phyloP scores from a whole-genome alignment of 805 yeast genomes.

The Candida glaebosa region DNA sequence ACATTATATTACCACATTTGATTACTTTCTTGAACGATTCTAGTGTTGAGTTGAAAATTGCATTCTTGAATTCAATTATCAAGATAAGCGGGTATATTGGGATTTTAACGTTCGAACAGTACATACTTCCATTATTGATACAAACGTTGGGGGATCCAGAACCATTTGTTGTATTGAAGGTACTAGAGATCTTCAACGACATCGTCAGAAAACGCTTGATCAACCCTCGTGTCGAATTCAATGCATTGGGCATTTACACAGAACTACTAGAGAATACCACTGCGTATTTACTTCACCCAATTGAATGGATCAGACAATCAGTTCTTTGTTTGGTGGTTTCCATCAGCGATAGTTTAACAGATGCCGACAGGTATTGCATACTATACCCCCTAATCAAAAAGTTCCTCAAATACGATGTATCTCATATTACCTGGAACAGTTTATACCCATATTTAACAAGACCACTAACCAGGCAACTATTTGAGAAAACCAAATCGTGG shows the following conservation, averaged over 20 bases:
- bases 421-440: slow-evolving; percentile 61
- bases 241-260: slow-evolving; percentile 34
- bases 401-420: slow-evolving; percentile 72
- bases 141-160: slow-evolving; percentile 85
- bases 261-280: slow-evolving; percentile 35
- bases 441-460: slow-evolving; percentile 64
- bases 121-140: slow-evolving; percentile 75
- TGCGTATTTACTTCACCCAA: slow-evolving; percentile 76
- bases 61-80: slow-evolving; percentile 68
- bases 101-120: slow-evolving; percentile 76
- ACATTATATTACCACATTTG: slow-evolving; percentile 81
- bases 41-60: slow-evolving; percentile 60
- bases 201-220: slow-evolving; percentile 31
- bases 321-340: slow-evolving; percentile 59
- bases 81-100: slow-evolving; percentile 81
- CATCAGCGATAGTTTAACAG: slow-evolving; percentile 56
- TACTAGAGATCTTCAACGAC: slow-evolving; percentile 42
- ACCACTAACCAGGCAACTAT: slow-evolving; percentile 65
- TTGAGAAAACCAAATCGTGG: slow-evolving; percentile 67
- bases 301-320: slow-evolving; percentile 76
- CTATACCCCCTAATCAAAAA: slow-evolving; percentile 77
- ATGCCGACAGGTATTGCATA: slow-evolving; percentile 81
- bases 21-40: slow-evolving; percentile 88
- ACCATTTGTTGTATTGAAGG: slow-evolving; percentile 72
- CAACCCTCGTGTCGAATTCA: slow-evolving; percentile 33